Evolutionary conservation across 768 basidiomycete species (phyloP), one percentile per base, ranked within the genome.

Genomic region (Sarcomyxa edulis): DNA sequence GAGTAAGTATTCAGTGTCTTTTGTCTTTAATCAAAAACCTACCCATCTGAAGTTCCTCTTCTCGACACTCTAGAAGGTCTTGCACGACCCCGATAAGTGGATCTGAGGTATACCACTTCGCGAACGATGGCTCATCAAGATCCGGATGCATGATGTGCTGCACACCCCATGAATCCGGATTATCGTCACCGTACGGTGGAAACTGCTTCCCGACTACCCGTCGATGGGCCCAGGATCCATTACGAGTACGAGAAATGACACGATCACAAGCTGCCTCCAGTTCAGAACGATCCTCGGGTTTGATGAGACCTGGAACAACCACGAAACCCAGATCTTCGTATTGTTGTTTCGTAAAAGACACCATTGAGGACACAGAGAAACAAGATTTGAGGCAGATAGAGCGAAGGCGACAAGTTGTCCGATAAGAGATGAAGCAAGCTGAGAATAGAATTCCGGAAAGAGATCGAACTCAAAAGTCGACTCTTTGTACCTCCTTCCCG

Each of bases 121-220:
- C 71, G 42, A 88, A 88, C 4, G 50, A 64, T 0, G 71, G 64
- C 49, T 84, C 79, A 1, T 56, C 63, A 1, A 89, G 67, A 22
- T 69, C 76, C 1, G 84, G 86, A 49, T 88, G 85, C 87, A 90
- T 88, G 31, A 84, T 55, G 45, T 88, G 84, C 47, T 88, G 86
- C 2, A 87, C 76, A 2, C 86, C 87, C 85, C 86, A 88, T 1
- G 80, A 74, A 56, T 89, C 86, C 2, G 76, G 71, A 36, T 74
- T 58, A 11, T 62, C 64, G 22, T 71, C 58, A 37, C 70, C 78
- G 48, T 69, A 88, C 0, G 85, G 86, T 3, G 86, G 84, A 44
- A 88, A 89, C 54, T 86, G 83, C 44, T 79, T 81, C 1, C 87
- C 86, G 12, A 89, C 81, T 0, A 76, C 79, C 24, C 86, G 72